Base-by-base conservation (phyloP, 345 rosid species). In the Brassica rapa region DNA sequence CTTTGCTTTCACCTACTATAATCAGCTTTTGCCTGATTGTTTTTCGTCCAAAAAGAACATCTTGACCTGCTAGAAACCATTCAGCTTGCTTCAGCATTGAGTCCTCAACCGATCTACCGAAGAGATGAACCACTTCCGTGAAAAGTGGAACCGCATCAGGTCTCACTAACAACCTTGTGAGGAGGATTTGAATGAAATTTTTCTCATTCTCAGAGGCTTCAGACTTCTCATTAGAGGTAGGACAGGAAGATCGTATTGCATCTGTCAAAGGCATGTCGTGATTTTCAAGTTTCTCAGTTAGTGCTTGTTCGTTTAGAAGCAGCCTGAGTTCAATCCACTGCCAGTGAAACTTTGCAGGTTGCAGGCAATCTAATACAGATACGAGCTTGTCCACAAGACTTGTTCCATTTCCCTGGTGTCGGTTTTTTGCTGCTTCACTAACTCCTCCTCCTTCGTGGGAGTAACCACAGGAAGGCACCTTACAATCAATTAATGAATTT, bases 261-360 rank as follows among this genome's bases (percentile, higher is more conserved):
- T 90, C 99, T 43, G 85, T 86, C 64, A 93, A 76, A 63, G 93
- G 82, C 82, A 77, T 84, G 66, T 93, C 97, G 65, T 83, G 90
- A 71, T 75, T 84, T 66, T 93, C 98, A 37, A 91, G 89, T 84
- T 89, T 90, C 71, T 96, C 99, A 82, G 91, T 73, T 9, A 93
- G 87, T 21, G 95, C 89, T 84, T 96, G 99, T 78, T 96, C 99
- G 69, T 96, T 91, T 83, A 96, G 86, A 78, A 96, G 99, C 74
- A 96, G 86, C 86, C 99, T 87, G 66, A 93, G 96, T 83, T 96
- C 99, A 82, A 96, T 85, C 98, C 98, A 96, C 82, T 96, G 99
- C 99, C 99, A 96, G 82, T 89, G 98, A 78, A 96, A 96, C 77
- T 91, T 96, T 19, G 98, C 98, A 80, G 99, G 98, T 76, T 93